Evolutionary conservation across 23 red algal genomes (phyloP).

Genomic region (Gracilaria domingensis): DNA sequence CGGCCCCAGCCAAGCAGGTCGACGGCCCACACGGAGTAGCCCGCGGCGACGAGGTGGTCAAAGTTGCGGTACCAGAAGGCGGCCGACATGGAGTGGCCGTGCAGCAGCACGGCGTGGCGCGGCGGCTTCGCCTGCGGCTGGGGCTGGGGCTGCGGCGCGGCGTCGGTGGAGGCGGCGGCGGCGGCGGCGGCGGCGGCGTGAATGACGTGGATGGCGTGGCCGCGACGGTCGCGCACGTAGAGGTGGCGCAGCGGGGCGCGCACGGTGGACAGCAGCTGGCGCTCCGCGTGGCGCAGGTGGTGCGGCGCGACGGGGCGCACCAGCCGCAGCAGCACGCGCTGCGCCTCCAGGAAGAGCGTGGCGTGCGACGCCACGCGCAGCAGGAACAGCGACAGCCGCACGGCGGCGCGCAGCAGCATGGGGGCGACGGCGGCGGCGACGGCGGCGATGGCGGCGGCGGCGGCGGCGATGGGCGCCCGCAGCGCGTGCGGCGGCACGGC

Average conservation of each 20-base stretch:
- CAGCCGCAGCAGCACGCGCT: constrained; percentile 61
- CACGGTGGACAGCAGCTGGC: constrained; percentile 35
- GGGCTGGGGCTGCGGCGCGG: no score
- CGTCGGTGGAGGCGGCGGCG: not conserved
- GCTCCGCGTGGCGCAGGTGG: constrained; percentile 43
- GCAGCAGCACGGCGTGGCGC: constrained; percentile 77
- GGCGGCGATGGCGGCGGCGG: not conserved
- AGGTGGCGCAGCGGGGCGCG: constrained; percentile 26
- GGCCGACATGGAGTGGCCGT: constrained; percentile 97
- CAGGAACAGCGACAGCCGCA: constrained; percentile 36
- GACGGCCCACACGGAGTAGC: constrained; percentile 77
- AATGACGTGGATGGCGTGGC: constrained; percentile 50
- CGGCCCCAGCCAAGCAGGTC: constrained; percentile 97
- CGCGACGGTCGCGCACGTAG: constrained; percentile 37
- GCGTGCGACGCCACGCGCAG: constrained; percentile 61
- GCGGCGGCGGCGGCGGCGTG: not conserved
- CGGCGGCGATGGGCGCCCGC: not conserved
- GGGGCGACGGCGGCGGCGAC: not conserved
- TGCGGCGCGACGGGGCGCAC: constrained; percentile 33
- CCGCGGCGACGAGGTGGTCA: constrained; percentile 76
- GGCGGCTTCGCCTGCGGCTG: no score
- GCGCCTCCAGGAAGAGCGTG: constrained; percentile 73
- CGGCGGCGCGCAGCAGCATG: not conserved
- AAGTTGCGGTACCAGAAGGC: constrained; percentile 89
- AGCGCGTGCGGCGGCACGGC: not conserved